Evolutionary conservation across 202 grass and related monocot species (phyloP).

Genomic region (Panicum virgatum): DNA sequence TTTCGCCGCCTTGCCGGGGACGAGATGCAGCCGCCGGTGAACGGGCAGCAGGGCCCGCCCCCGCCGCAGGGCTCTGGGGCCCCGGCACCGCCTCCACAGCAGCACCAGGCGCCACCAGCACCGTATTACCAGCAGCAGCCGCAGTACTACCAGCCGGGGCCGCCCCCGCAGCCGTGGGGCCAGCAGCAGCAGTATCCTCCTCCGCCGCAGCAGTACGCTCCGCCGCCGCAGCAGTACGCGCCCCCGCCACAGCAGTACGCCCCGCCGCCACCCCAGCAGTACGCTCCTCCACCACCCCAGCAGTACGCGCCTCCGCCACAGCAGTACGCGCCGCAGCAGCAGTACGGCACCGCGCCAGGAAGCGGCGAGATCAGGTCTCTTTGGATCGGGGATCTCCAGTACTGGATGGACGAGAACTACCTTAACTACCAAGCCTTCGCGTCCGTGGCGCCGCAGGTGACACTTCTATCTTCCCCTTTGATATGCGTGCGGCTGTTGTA

Average conservation of each 20-base stretch:
- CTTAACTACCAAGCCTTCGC: conserved; percentile 55
- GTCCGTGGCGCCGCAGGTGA: conserved; percentile 66
- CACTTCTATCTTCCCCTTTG: not conserved
- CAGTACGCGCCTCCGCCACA: conserved; percentile 23
- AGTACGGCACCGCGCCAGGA: conserved; percentile 31
- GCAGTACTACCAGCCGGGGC: conserved; percentile 43
- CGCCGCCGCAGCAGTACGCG: conserved; percentile 20
- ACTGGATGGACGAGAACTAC: conserved; percentile 93
- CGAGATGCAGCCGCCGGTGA: conserved; percentile 50
- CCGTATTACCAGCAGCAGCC: conserved; percentile 20
- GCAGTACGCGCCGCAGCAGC: conserved; percentile 41
- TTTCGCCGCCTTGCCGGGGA: conserved; percentile 31
- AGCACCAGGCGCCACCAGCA: conserved; percentile 26
- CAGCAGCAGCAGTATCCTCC: conserved; percentile 30
- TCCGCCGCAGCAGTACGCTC: conserved; percentile 8
- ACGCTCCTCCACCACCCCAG: not conserved
- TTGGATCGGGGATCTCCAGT: conserved; percentile 93
- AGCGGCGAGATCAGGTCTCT: conserved; percentile 72
- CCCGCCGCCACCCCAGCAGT: conserved; percentile 24
- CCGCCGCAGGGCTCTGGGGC: conserved; percentile 9
- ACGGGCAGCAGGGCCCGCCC: conserved; percentile 41
- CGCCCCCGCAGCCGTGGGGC: conserved; percentile 8
- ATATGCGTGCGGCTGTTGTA: not conserved
- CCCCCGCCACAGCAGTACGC: conserved; percentile 38
- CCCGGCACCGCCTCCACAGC: conserved; percentile 14